Evolutionary conservation across 805 yeast genomes (phyloP), one percentile per base, ranked within the genome.

Genomic region (Suhomyces sp.): DNA sequence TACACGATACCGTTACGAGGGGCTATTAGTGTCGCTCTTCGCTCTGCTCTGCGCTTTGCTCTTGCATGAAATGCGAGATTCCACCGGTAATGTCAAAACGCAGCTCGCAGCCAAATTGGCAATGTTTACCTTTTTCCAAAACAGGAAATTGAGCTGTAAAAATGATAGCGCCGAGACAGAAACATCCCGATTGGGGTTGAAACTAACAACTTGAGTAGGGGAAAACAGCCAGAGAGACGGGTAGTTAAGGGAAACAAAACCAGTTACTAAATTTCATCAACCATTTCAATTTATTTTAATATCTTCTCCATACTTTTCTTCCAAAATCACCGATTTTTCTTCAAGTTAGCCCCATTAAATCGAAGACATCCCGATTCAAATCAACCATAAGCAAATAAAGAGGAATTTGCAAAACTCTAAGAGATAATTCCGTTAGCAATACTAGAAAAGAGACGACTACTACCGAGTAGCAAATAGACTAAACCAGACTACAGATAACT

Each of bases 81-180:
- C 10, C 12, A 29, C 12, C 36, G 17, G 36, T 29, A 33, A 46
- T 46, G 48, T 46, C 48, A 46, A 46, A 46, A 17, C n/a, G 27
- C 47, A 29, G 24, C 38, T 44, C 48, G 48, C 48, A 46, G 48
- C 38, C 49, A 29, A 47, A 58, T 55, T 57, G 56, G 52, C 51
- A 58, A 51, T 65, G 60, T 65, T 65, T 64, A 65, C 59, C 51
- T 50, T 52, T 62, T 60, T 17, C 69, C 64, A 27, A 51, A 63
- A 53, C 36, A 33, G 66, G 68, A 49, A 66, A 60, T 47, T 19
- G 19, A 23, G 22, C 24, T 47, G 46, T 42, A 27, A 47, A 51
- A 35, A 10, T 36, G 15, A 48, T 48, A 40, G 17, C 27, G 50
- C 27, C 45, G 46, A 13, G n/a, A 27, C 19, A 19, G 35, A 47